These are phyloP conservation scores for Ogataea glucozyma DNA, from an alignment of 805 yeast species.

Conservation along the genomic window DNA sequence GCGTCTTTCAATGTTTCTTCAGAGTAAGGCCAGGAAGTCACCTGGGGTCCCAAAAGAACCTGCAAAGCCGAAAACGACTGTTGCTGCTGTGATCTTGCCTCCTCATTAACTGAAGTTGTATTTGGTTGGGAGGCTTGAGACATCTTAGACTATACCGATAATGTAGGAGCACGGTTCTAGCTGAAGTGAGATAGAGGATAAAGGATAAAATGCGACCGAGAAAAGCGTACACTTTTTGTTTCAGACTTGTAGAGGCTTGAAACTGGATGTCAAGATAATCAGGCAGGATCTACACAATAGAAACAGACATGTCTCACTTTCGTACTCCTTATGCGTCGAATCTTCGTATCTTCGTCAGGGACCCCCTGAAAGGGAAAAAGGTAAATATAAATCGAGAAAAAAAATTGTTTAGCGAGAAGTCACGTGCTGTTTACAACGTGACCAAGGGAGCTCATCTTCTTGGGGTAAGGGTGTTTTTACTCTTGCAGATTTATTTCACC, in stretches of 20 bases:
- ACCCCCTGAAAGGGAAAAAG: slow-evolving; percentile 2
- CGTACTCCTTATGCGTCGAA: slow-evolving; percentile 6
- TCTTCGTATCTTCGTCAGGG: neutral
- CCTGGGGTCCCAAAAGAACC: slow-evolving; percentile 53
- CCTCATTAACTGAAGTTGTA: neutral
- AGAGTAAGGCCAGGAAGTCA: slow-evolving; percentile 53
- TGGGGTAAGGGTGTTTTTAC: neutral
- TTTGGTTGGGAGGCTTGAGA: neutral
- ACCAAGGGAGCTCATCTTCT: neutral
- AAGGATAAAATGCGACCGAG: too few species aligned
- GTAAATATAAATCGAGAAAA: neutral
- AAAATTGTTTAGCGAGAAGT: neutral
- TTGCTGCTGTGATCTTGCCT: neutral
- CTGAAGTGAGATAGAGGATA: too few species aligned
- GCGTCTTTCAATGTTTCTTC: slow-evolving; percentile 61
- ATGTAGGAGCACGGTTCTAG: too few species aligned
- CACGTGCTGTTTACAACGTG: neutral
- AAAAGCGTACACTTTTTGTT: too few species aligned
- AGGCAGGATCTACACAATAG: neutral
- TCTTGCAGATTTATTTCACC: neutral
- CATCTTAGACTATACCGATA: too few species aligned
- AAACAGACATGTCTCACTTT: neutral
- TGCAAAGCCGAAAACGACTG: slow-evolving; percentile 46
- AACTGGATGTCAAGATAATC: too few species aligned
- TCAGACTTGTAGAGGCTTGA: neutral